Conservation (phyloP, 2,329 filamentous ascomycete genomes). For the Pyrenophora graminea region DNA sequence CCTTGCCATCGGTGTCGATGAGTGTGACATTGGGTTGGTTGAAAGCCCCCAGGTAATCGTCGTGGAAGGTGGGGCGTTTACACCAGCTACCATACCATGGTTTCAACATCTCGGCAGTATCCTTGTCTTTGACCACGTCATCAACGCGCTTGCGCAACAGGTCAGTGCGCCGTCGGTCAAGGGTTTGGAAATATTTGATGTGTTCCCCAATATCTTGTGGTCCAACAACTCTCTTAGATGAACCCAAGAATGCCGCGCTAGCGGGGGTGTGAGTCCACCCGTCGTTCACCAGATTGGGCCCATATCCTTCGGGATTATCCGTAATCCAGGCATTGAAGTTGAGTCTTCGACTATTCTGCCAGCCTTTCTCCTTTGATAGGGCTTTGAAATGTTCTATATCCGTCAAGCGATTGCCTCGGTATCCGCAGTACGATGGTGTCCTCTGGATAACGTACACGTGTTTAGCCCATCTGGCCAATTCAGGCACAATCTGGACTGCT, state of each 20-base stretch:
- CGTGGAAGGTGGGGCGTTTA: conserved; percentile 66
- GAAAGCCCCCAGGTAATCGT: conserved; percentile 63
- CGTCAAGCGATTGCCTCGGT: conserved; percentile 30
- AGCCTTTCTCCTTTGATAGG: conserved; percentile 45
- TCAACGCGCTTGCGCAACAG: background rate
- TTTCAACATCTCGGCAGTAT: conserved; percentile 58
- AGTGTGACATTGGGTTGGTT: conserved; percentile 63
- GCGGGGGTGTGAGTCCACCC: conserved; percentile 48
- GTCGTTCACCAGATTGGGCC: conserved; percentile 54
- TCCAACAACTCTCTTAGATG: conserved; percentile 15
- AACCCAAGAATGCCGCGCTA: conserved; percentile 25
- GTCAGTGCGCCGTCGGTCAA: background rate
- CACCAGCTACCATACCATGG: conserved; percentile 64
- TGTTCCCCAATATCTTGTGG: background rate
- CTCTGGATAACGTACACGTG: conserved; percentile 61
- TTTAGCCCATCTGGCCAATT: conserved; percentile 53
- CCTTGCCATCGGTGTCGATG: conserved; percentile 63
- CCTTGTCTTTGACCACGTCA: conserved; percentile 53
- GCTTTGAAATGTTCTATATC: conserved; percentile 13
- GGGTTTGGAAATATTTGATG: background rate
- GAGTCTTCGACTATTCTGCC: conserved; percentile 56
- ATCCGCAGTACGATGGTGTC: conserved; percentile 53
- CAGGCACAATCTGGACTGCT: conserved; percentile 42
- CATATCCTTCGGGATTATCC: conserved; percentile 14
- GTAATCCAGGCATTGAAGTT: conserved; percentile 36